Percentiles rank a stretch among this genome's conserved stretches.
Conservation (phyloP, 768 basidiomycete genomes). For the Mycena capillaripes region DNA sequence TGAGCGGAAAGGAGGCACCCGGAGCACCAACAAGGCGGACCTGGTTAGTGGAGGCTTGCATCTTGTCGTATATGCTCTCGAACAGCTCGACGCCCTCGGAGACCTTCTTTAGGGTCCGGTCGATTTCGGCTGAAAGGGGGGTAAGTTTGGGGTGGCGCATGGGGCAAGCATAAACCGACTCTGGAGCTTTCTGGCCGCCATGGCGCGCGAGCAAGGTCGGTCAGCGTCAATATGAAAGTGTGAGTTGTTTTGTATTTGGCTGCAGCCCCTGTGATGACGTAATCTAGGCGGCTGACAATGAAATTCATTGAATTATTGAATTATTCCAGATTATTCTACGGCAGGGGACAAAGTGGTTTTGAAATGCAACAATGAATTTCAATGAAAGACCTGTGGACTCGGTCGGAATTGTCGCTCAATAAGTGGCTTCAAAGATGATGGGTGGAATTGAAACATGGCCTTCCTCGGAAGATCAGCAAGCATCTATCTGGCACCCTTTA, state of each 20-base stretch:
- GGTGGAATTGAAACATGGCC: background rate
- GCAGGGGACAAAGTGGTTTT: too few relatives aligned
- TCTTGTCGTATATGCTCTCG: slow-evolving; percentile 97
- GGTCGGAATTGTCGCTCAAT: too few relatives aligned
- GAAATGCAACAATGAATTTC: too few relatives aligned
- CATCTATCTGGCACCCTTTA: too few relatives aligned
- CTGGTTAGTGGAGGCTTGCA: slow-evolving; percentile 95
- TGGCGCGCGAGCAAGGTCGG: slow-evolving; percentile 54
- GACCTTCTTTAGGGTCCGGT: slow-evolving; percentile 98
- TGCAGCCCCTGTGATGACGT: background rate
- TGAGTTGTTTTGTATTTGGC: slow-evolving; percentile 24
- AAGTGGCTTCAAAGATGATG: background rate
- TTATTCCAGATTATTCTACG: too few relatives aligned
- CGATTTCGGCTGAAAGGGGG: slow-evolving; percentile 87
- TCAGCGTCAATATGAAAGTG: slow-evolving; percentile 11
- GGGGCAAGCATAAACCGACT: slow-evolving; percentile 57
- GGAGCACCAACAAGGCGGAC: slow-evolving; percentile 1
- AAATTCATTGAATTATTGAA: too few relatives aligned
- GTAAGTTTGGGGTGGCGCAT: background rate
- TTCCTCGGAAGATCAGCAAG: background rate
- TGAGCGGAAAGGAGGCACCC: background rate
- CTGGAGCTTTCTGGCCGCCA: slow-evolving; percentile 94
- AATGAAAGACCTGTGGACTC: too few relatives aligned
- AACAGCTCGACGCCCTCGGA: slow-evolving; percentile 95
- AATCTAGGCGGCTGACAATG: too few relatives aligned